These are phyloP conservation scores for Clarireedia monteithiana DNA, from an alignment of 2,329 filamentous ascomycete genomes.

Conservation along the genomic window DNA sequence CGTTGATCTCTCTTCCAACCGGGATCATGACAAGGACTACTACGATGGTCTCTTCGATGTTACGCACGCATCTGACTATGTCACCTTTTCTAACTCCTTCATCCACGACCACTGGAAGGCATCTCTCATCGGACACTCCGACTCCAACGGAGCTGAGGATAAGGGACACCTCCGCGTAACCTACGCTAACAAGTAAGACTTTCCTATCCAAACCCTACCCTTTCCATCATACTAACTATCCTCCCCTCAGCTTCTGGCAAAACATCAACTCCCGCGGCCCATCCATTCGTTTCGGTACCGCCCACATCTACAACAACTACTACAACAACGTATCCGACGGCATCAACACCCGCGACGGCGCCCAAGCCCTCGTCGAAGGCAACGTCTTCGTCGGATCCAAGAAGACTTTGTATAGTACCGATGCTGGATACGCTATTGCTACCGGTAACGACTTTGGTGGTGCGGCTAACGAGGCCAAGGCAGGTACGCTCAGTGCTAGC, in stretches of 20 bases:
- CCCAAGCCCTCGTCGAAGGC: slow-evolving; percentile 51
- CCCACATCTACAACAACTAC: slow-evolving; percentile 3
- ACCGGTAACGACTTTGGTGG: slow-evolving; percentile 41
- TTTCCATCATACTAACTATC: background rate
- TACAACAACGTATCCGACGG: slow-evolving; percentile 15
- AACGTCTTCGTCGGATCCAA: slow-evolving; percentile 38
- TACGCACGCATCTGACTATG: slow-evolving; percentile 36
- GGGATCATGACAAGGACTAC: slow-evolving; percentile 34
- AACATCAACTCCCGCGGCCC: slow-evolving; percentile 4
- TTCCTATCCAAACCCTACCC: background rate
- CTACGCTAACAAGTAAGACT: slow-evolving; percentile 18
- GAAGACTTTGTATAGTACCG: slow-evolving; percentile 28
- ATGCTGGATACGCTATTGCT: slow-evolving; percentile 35
- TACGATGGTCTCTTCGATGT: slow-evolving; percentile 38
- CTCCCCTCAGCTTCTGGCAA: background rate
- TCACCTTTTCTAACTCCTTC: slow-evolving; percentile 36
- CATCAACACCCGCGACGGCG: slow-evolving; percentile 49
- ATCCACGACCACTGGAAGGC: slow-evolving; percentile 36
- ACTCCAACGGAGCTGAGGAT: slow-evolving; percentile 23
- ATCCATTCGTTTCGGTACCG: slow-evolving; percentile 3
- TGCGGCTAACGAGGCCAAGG: slow-evolving; percentile 39
- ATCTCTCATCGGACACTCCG: slow-evolving; percentile 25
- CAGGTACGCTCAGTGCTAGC: slow-evolving; percentile 35
- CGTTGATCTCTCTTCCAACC: slow-evolving; percentile 27
- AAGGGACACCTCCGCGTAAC: slow-evolving; percentile 24